Base-by-base conservation (phyloP, 2,329 filamentous ascomycete species). In the Domatiomyces catenatus region DNA sequence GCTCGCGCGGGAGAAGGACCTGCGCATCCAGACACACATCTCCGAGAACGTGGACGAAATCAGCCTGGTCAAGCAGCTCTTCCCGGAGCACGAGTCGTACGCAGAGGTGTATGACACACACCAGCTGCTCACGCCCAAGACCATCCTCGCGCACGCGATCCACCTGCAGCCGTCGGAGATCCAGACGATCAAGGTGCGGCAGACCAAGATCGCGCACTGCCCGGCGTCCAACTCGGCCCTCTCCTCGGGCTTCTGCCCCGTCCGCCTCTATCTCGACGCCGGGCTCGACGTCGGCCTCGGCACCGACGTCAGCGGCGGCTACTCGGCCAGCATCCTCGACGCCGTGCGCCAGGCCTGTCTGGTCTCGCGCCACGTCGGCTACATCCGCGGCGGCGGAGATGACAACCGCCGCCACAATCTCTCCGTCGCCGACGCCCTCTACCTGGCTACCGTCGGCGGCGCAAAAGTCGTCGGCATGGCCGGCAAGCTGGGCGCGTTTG, bases 271-370 rank as follows among this genome's bases (percentile, higher is more conserved):
- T 58, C 72, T 94, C 48, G 76, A 87, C 19, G 74, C 75, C 48
- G 87, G 86, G 0, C 74, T 96, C 45, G 79, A 77, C 0, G 80
- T 95, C 5, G 90, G 92, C 0, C 69, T 98, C 0, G 92, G 92
- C 0, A 96, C 90, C 0, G 92, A 98, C 65, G 80, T 96, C 52
- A 85, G 80, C 59, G 92, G 90, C 2, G 92, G 92, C 0, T 95
- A 90, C 64, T 85, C 80, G 50, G 75, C 86, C 0, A 86, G 80
- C 54, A 77, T 96, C 8, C 75, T 96, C 0, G 85, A 92, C 57
- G 81, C 86, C n/a, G 86, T 82, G 44, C 71, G 89, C 12, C 85
- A 92, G 61, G 87, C 90, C 0, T 76, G 80, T 48, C 75, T 94
- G 54, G 86, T 90, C 1, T 86, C 81, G 56, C 72, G 89, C 26